phyloP scores from a whole-genome alignment of 169 alveolate species.

The Babesia caballi region DNA sequence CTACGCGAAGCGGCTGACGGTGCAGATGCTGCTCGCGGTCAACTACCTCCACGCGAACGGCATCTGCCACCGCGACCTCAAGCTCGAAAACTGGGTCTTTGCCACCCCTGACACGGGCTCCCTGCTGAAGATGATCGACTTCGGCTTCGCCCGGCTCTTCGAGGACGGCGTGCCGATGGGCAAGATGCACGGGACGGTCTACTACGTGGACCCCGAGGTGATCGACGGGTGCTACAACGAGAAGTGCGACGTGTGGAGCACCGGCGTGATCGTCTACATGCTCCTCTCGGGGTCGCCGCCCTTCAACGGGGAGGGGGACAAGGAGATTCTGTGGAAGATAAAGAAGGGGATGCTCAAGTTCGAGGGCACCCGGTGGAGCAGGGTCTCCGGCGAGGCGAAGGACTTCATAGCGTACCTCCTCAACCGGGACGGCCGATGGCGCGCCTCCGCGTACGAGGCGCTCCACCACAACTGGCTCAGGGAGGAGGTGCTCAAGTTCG shows the following conservation, averaged over 20 bases:
- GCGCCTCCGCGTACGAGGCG: constrained; percentile 56
- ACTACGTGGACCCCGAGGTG: constrained; percentile 93
- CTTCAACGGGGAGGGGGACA: constrained; percentile 73
- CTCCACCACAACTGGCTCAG: constrained; percentile 50
- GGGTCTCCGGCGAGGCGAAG: constrained; percentile 47
- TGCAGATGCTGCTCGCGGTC: constrained; percentile 82
- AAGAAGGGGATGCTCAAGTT: constrained; percentile 51
- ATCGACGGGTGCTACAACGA: constrained; percentile 85
- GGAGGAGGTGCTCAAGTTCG: constrained; percentile 25
- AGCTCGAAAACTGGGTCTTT: constrained; percentile 88
- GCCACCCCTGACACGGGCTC: constrained; percentile 79
- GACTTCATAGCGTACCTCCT: constrained; percentile 51
- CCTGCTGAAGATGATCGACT: constrained; percentile 86
- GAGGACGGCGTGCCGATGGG: constrained; percentile 65
- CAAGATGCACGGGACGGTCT: constrained; percentile 83
- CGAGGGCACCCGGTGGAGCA: constrained; percentile 56
- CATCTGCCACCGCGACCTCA: constrained; percentile 89
- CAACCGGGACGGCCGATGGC: constrained; percentile 42
- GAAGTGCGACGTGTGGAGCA: constrained; percentile 92
- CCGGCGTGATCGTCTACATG: constrained; percentile 89
- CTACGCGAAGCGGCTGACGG: constrained; percentile 81
- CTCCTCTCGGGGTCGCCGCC: constrained; percentile 88
- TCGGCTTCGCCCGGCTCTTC: constrained; percentile 83
- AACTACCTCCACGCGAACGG: constrained; percentile 85
- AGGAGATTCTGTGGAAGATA: constrained; percentile 70